A percentile compares a stretch with the other conserved stretches of the same genome.
Evolutionary conservation across 2,329 filamentous ascomycete genomes (phyloP).

Genomic region (Grosmannia serpens): DNA sequence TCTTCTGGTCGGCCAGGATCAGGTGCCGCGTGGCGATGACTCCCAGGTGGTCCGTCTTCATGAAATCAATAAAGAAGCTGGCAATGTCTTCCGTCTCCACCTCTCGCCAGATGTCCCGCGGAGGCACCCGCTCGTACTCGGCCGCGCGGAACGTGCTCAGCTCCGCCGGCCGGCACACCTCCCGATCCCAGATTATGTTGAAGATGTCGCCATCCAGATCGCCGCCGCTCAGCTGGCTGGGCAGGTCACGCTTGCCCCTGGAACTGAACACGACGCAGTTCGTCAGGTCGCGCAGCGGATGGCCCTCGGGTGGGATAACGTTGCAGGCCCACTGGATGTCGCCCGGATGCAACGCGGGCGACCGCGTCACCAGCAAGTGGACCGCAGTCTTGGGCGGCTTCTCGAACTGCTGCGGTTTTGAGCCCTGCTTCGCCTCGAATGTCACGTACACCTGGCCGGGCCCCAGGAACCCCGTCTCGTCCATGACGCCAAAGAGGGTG

Average conservation of each 20-base stretch:
- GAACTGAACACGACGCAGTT: slow-evolving; percentile 76
- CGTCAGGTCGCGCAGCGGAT: slow-evolving; percentile 47
- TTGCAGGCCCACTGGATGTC: slow-evolving; percentile 60
- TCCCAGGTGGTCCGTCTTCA: slow-evolving; percentile 55
- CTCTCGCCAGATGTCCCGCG: slow-evolving; percentile 45
- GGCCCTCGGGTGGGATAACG: slow-evolving; percentile 45
- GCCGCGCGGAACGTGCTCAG: slow-evolving; percentile 41
- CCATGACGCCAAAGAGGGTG: slow-evolving; percentile 76
- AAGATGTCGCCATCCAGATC: slow-evolving; percentile 79
- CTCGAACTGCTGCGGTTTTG: slow-evolving; percentile 10
- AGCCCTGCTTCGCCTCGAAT: slow-evolving; percentile 9
- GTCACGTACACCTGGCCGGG: slow-evolving; percentile 60
- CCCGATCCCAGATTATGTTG: slow-evolving; percentile 62
- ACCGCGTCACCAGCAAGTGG: slow-evolving; percentile 57
- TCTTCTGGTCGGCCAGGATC: slow-evolving; percentile 48
- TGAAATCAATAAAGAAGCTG: slow-evolving; percentile 70
- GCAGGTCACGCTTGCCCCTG: slow-evolving; percentile 59
- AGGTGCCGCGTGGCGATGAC: slow-evolving; percentile 54
- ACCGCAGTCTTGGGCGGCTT: slow-evolving; percentile 19
- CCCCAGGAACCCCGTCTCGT: slow-evolving; percentile 59
- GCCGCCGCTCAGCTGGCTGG: slow-evolving; percentile 67
- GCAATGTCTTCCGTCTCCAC: slow-evolving; percentile 59
- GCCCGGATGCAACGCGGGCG: slow-evolving; percentile 70
- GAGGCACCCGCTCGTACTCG: slow-evolving; percentile 51
- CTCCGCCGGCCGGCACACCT: slow-evolving; percentile 27